These are phyloP conservation scores for Hypoxylon sp. DNA, from an alignment of 2,329 filamentous ascomycete species.

Conservation along the genomic window DNA sequence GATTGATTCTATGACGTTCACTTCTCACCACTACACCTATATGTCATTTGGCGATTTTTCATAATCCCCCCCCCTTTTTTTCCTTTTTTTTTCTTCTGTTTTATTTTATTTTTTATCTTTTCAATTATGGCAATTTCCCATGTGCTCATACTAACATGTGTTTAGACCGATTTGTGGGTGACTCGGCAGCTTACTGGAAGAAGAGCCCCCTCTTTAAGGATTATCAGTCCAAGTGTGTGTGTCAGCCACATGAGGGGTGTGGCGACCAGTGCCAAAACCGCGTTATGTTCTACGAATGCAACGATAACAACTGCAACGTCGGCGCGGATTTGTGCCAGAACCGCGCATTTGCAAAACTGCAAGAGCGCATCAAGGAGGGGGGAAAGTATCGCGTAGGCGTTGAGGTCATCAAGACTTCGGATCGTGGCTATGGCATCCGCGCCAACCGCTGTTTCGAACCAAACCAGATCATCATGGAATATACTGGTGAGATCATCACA, in stretches of 20 bases:
- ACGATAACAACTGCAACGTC: conserved; percentile 88
- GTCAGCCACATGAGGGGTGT: conserved; percentile 83
- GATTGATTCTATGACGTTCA: neutral
- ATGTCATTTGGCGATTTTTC: neutral
- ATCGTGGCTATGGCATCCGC: conserved; percentile 92
- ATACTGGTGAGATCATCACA: conserved; percentile 97
- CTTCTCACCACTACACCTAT: neutral
- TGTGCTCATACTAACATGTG: conserved; percentile 52
- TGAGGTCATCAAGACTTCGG: conserved; percentile 90
- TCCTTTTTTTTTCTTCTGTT: conserved; percentile 3
- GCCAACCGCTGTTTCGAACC: conserved; percentile 89
- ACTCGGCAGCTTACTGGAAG: conserved; percentile 85
- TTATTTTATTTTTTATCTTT: conserved; percentile 1
- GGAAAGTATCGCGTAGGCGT: conserved; percentile 94
- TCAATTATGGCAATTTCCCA: neutral
- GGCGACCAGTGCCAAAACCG: conserved; percentile 93
- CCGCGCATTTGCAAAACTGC: conserved; percentile 86
- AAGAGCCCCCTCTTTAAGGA: conserved; percentile 81
- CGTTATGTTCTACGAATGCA: conserved; percentile 98
- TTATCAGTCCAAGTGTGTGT: conserved; percentile 83
- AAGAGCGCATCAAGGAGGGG: conserved; percentile 80
- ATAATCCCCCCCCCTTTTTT: too few species aligned
- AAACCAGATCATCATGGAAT: conserved; percentile 98
- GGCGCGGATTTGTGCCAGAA: conserved; percentile 84
- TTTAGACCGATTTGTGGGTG: conserved; percentile 89